phyloP scores from a whole-genome alignment of 768 basidiomycete genomes.

The Cystobasidiopsis lactophilus region DNA sequence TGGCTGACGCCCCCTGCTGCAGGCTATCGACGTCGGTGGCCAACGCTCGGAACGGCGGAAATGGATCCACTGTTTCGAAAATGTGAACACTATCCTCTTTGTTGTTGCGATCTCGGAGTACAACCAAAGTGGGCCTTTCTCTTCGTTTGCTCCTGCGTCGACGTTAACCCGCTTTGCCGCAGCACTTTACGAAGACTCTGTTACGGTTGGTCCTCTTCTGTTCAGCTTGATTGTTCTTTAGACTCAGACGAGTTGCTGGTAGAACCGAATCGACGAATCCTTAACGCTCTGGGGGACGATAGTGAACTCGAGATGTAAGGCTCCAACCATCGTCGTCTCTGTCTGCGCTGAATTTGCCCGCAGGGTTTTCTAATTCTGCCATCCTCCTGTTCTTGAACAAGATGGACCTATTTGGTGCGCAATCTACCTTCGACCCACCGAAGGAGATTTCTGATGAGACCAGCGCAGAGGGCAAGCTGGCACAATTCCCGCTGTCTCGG shows the following conservation, averaged over 20 bases:
- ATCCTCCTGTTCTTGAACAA: constrained; percentile 33
- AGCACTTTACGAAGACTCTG: too few relatives aligned
- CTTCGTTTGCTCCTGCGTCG: too few relatives aligned
- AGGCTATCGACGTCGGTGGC: constrained; percentile 60
- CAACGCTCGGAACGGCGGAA: constrained; percentile 75
- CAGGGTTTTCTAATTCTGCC: constrained; percentile 68
- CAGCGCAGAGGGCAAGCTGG: too few relatives aligned
- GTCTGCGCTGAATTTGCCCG: too few relatives aligned
- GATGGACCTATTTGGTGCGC: constrained; percentile 79
- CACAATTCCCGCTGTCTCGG: not conserved
- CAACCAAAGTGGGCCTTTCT: constrained; percentile 37
- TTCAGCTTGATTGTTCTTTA: too few relatives aligned
- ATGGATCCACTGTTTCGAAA: constrained; percentile 80
- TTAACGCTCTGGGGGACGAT: constrained; percentile 87
- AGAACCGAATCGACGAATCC: constrained; percentile 89
- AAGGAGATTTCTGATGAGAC: too few relatives aligned
- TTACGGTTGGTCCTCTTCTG: constrained; percentile 31
- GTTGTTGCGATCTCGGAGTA: constrained; percentile 84
- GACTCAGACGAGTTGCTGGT: constrained; percentile 55
- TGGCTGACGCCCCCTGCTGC: too few relatives aligned
- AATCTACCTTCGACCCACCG: too few relatives aligned
- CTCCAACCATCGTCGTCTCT: too few relatives aligned
- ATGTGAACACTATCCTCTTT: constrained; percentile 81
- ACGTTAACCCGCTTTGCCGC: too few relatives aligned
- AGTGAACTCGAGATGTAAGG: constrained; percentile 55